Evolutionary conservation across 176 grass and related monocot species (phyloP), one percentile per base, ranked within the genome.

Genomic region (Ananas comosus): DNA sequence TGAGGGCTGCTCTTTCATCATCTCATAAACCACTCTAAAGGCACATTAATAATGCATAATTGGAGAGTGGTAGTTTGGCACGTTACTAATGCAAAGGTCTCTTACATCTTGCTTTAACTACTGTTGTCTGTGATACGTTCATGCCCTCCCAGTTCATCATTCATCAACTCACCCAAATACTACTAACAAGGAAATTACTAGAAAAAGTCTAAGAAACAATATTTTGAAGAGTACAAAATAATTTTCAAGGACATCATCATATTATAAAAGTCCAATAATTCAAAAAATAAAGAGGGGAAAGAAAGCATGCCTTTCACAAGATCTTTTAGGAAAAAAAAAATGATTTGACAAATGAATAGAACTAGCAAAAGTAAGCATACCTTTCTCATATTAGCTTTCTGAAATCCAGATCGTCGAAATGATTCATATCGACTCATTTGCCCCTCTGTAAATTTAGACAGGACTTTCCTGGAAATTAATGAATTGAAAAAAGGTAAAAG

Each of bases 361-460:
- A 22, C n/a, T 61, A 13, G 21, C 16, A 18, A 61, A 10, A 10
- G 17, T 22, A 18, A 18, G 56, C 78, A 68, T 80, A 99, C 95
- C 79, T 79, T 92, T 83, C 74, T 97, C 79, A 97, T 91, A 78
- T 91, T 86, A 76, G 83, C 68, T 86, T 99, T 99, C 64, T 77
- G 77, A 56, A 94, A 91, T 75, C 85, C 87, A 66, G 90, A 91
- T 84, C 90, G 81, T 23, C 90, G 75, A 73, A 88, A 99, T 53
- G 95, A 86, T 48, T 94, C 95, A 9, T 94, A 99, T 7, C 90
- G 83, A 70, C 84, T 91, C 95, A 94, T 94, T 79, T 94, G 87
- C 3, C 78, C 80, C 84, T 83, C 73, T 18, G 85, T 88, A 77
- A 94, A 94, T 23, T 85, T 84, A 27, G 80, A 91, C 24, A 99